phyloP scores from a whole-genome alignment of 306 rosid genomes.

The Quercus parvula region DNA sequence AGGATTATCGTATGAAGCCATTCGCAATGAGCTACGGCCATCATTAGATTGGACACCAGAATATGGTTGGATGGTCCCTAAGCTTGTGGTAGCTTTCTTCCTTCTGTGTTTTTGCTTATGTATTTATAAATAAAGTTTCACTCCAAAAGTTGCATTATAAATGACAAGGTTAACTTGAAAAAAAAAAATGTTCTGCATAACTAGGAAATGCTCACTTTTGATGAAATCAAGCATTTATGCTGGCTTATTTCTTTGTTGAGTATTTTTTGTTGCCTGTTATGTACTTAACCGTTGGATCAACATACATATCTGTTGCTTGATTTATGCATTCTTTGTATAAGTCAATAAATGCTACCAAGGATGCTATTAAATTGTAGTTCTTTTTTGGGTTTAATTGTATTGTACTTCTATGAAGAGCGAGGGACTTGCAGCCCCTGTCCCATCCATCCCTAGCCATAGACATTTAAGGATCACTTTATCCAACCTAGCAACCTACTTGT shows the following conservation, averaged over 20 bases:
- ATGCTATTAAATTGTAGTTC: not conserved
- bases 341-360: not conserved
- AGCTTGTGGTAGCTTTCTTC: conserved; percentile 43
- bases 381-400: not conserved
- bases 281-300: not conserved
- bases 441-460: not conserved
- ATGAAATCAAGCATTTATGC: not conserved
- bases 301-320: not conserved
- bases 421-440: not conserved
- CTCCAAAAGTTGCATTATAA: not conserved
- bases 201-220: not conserved
- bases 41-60: conserved; percentile 65
- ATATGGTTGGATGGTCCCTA: conserved; percentile 73
- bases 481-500: too few species aligned
- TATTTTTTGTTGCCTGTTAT: not conserved
- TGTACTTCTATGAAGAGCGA: not conserved
- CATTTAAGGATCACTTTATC: not conserved
- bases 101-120: conserved; percentile 1
- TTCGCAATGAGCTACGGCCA: conserved; percentile 72
- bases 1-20: conserved; percentile 52
- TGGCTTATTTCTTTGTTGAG: not conserved
- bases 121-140: conserved; percentile 4
- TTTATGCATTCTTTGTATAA: not conserved
- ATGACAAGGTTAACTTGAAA: not conserved
- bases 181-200: not conserved